Conservation (phyloP, 441 rosid genomes). For the Sinapis alba region DNA sequence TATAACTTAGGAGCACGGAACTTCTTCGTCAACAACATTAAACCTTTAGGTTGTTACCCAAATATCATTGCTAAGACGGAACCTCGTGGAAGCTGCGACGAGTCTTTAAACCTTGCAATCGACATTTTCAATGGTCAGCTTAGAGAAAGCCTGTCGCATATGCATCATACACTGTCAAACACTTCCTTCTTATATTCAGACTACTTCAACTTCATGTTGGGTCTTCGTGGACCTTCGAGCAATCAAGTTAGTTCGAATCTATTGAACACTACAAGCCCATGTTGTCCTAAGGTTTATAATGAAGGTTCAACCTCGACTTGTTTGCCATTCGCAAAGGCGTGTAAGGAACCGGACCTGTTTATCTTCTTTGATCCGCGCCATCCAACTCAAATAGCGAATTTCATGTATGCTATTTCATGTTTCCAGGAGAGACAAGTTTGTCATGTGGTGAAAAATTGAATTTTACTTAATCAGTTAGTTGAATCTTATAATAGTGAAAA, state of each 20-base stretch:
- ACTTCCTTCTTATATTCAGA: constrained; percentile 28
- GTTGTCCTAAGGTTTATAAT: constrained; percentile 31
- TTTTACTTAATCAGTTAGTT: not conserved
- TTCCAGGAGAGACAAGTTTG: constrained; percentile 25
- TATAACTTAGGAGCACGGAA: constrained; percentile 34
- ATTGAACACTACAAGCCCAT: constrained; percentile 26
- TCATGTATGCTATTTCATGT: constrained; percentile 11
- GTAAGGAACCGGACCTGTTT: constrained; percentile 9
- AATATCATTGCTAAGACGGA: not conserved
- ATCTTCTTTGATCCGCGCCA: constrained; percentile 29
- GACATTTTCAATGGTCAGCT: constrained; percentile 18
- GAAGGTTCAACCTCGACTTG: constrained; percentile 7
- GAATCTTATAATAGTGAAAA: not conserved
- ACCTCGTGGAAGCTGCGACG: constrained; percentile 29
- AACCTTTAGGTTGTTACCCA: constrained; percentile 39
- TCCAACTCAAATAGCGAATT: constrained; percentile 29
- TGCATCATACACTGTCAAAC: not conserved
- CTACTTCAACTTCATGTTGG: constrained; percentile 29
- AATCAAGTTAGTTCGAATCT: constrained; percentile 10
- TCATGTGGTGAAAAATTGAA: not conserved
- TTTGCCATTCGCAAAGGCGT: not conserved
- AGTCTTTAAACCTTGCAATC: not conserved
- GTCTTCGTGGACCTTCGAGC: constrained; percentile 17
- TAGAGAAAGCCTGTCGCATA: not conserved
- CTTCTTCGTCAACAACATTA: constrained; percentile 34